phyloP scores from a whole-genome alignment of 2,329 filamentous ascomycete species.

The Pseudocercospora fuligena region DNA sequence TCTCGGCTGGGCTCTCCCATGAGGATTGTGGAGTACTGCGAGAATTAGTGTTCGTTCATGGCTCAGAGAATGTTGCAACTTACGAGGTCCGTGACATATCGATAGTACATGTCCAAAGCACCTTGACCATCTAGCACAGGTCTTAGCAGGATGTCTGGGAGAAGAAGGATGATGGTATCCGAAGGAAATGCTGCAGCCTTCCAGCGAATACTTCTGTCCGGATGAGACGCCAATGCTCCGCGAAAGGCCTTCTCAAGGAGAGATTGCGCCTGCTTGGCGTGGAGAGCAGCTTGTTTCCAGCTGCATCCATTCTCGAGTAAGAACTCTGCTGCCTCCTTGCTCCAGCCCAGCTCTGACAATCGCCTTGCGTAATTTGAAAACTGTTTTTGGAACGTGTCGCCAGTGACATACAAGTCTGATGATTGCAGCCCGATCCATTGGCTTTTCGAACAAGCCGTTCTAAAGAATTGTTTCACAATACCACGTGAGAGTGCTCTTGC shows the following conservation, averaged over 20 bases:
- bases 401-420: too few species aligned
- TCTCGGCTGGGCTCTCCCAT: constrained; percentile 2
- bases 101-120: constrained; percentile 1
- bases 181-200: not conserved
- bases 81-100: constrained; percentile 4
- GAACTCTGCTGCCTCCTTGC: too few species aligned
- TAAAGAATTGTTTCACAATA: too few species aligned
- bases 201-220: not conserved
- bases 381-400: too few species aligned
- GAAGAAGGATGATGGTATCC: not conserved
- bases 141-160: not conserved
- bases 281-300: not conserved
- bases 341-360: too few species aligned
- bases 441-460: too few species aligned
- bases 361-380: too few species aligned
- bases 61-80: not conserved
- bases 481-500: too few species aligned
- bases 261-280: not conserved
- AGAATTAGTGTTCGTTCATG: not conserved
- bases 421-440: too few species aligned
- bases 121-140: not conserved
- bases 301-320: too few species aligned
- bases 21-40: not conserved
- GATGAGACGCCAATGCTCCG: not conserved
- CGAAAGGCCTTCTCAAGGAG: not conserved